Evolutionary conservation across 345 rosid species (phyloP).

Genomic region (Euphorbia peplus): DNA sequence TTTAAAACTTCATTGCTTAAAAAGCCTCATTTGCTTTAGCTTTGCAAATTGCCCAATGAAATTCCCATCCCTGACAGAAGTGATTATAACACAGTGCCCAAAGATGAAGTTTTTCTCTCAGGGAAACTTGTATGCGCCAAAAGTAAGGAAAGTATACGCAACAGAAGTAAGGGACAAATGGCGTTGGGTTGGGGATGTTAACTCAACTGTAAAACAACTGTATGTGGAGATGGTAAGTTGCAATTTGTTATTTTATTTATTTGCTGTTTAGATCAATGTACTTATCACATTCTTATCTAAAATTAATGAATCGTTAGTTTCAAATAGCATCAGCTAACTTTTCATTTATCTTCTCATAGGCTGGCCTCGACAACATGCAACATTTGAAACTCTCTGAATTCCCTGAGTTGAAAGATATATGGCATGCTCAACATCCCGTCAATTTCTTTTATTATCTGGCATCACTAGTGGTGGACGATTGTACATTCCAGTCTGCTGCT

Average conservation of each 20-base stretch:
- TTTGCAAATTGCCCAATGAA: not conserved
- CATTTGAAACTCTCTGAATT: conserved; percentile 5
- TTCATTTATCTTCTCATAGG: not conserved
- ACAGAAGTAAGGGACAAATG: not conserved
- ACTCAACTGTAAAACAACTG: not conserved
- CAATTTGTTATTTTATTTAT: not conserved
- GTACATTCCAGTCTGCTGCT: not conserved
- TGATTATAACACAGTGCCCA: not conserved
- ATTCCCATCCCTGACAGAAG: conserved; percentile 9
- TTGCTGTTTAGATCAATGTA: no score
- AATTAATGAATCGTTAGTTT: no score
- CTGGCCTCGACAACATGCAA: not conserved
- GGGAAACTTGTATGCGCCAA: not conserved
- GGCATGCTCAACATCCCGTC: not conserved
- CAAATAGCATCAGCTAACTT: no score
- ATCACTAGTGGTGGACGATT: not conserved
- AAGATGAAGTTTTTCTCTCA: not conserved
- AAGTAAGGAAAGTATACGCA: not conserved
- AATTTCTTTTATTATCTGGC: not conserved
- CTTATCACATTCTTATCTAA: no score
- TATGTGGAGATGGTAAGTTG: not conserved
- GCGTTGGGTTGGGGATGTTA: not conserved
- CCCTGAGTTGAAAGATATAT: not conserved
- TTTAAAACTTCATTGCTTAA: not conserved
- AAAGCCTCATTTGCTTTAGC: conserved; percentile 11